Percentiles rank a stretch among this genome's conserved stretches.
Conservation (phyloP, 2,329 filamentous ascomycete genomes). For the Pyrenophora seminiperda region DNA sequence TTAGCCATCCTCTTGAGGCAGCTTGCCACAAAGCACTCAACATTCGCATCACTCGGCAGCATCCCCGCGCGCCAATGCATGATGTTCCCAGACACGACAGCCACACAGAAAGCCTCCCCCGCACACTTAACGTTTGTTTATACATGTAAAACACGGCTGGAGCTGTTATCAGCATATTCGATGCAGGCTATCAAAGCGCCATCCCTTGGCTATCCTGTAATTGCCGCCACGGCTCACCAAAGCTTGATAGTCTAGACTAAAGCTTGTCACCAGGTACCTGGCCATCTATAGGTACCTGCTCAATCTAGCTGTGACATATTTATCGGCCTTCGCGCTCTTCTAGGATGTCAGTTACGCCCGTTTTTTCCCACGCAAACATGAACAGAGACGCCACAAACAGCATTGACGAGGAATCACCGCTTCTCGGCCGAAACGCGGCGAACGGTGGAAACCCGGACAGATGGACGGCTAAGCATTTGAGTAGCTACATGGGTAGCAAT, state of each 20-base stretch:
- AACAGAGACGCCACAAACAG: slow-evolving; percentile 23
- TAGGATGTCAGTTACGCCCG: slow-evolving; percentile 12
- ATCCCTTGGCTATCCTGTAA: slow-evolving; percentile 31
- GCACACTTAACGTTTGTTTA: slow-evolving; percentile 7
- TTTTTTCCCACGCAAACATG: slow-evolving; percentile 9
- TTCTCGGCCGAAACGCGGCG: slow-evolving; percentile 32
- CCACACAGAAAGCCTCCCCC: slow-evolving; percentile 6
- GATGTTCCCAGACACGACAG: slow-evolving; percentile 16
- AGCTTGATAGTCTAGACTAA: slow-evolving; percentile 34
- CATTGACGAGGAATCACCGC: slow-evolving; percentile 41
- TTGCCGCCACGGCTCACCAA: slow-evolving; percentile 28
- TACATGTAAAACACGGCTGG: background rate
- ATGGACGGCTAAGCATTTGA: slow-evolving; percentile 23
- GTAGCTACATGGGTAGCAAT: slow-evolving; percentile 50
- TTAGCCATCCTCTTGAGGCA: slow-evolving; percentile 3
- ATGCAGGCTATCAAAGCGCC: slow-evolving; percentile 11
- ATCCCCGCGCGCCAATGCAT: slow-evolving; percentile 22
- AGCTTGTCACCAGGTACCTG: slow-evolving; percentile 32
- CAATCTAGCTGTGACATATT: too few species aligned
- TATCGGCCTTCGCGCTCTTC: slow-evolving; percentile 6
- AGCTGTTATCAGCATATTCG: slow-evolving; percentile 4
- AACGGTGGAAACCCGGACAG: slow-evolving; percentile 30
- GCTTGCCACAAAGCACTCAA: too few species aligned
- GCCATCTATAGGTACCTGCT: slow-evolving; percentile 11
- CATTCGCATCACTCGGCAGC: slow-evolving; percentile 11